These are phyloP conservation scores for Xanthoconium separans DNA, from an alignment of 1,284 basidiomycete species.

Conservation along the genomic window DNA sequence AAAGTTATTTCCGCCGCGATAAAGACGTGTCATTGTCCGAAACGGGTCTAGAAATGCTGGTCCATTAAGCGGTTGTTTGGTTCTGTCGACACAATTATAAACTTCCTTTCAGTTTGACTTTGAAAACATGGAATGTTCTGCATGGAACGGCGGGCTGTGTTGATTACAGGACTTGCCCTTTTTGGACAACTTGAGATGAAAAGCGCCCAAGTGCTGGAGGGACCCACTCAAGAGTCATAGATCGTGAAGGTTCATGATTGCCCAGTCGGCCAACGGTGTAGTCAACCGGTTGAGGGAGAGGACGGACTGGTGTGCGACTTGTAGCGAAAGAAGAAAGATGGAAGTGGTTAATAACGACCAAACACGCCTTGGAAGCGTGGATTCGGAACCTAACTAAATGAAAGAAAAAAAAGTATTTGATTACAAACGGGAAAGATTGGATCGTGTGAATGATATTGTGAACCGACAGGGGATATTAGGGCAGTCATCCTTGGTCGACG, in stretches of 20 bases:
- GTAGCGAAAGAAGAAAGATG: slow-evolving; percentile 1
- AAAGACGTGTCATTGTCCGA: background rate
- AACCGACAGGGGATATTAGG: background rate
- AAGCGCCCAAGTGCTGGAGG: background rate
- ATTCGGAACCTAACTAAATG: slow-evolving; percentile 2
- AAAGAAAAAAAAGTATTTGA: background rate
- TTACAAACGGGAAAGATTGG: background rate
- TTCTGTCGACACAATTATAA: slow-evolving; percentile 22
- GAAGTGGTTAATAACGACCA: slow-evolving; percentile 5
- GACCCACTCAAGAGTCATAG: background rate
- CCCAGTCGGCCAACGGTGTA: background rate
- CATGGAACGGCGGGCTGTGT: slow-evolving; percentile 26
- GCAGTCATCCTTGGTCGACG: background rate
- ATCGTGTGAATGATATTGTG: slow-evolving; percentile 4
- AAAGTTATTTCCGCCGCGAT: slow-evolving; percentile 18
- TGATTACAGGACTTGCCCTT: slow-evolving; percentile 16
- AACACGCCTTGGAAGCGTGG: slow-evolving; percentile 22
- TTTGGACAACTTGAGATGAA: slow-evolving; percentile 5
- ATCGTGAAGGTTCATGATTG: background rate
- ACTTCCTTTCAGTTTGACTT: slow-evolving; percentile 4
- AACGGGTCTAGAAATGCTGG: slow-evolving; percentile 7
- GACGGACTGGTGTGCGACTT: background rate
- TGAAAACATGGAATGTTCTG: slow-evolving; percentile 25
- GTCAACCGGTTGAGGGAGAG: background rate
- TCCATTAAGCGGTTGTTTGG: slow-evolving; percentile 20